Evolutionary conservation across 257 asterid species (phyloP).

Genomic region (Nicotiana obtusifolia): DNA sequence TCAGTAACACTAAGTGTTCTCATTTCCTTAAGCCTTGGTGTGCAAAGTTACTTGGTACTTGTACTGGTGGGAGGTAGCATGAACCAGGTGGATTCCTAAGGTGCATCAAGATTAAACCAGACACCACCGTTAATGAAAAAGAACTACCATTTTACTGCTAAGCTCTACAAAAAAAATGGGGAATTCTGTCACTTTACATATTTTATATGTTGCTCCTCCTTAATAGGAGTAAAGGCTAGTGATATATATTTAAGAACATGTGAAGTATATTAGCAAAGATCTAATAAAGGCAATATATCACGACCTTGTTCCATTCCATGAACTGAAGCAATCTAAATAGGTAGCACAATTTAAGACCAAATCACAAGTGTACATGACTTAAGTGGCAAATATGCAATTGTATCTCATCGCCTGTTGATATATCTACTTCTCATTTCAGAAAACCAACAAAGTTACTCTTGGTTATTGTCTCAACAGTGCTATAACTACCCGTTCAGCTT

Average conservation of each 20-base stretch:
- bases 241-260: neutral
- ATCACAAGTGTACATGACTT: neutral
- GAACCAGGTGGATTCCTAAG: neutral
- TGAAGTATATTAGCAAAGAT: neutral
- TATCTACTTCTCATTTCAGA: neutral
- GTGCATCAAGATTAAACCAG: neutral
- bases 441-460: constrained; percentile 2
- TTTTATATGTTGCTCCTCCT: neutral
- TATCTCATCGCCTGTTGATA: neutral
- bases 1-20: neutral
- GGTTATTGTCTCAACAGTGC: neutral
- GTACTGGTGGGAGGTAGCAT: constrained; percentile 3
- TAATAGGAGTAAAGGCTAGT: neutral
- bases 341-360: neutral
- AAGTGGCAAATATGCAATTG: neutral
- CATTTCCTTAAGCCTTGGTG: neutral
- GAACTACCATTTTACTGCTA: neutral
- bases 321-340: neutral
- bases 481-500: neutral
- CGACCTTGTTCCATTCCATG: neutral
- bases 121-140: neutral
- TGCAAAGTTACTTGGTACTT: neutral
- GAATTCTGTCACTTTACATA: neutral
- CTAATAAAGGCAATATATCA: constrained; percentile 4
- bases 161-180: neutral